phyloP scores from a whole-genome alignment of 495 filamentous ascomycete species.

The Penicillium flavigenum region DNA sequence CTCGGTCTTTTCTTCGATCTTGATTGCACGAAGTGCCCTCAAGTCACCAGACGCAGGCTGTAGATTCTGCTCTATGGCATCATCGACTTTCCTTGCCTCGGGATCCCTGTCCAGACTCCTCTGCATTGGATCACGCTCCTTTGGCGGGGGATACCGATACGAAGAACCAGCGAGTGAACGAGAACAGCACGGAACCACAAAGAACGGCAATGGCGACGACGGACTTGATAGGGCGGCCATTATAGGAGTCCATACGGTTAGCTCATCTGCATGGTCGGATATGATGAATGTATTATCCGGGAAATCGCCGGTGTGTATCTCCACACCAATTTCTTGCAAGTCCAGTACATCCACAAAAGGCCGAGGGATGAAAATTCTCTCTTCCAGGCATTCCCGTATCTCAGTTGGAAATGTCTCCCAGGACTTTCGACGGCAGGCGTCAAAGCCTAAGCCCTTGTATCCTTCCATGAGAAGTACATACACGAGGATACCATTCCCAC shows the following conservation, averaged over 20 bases:
- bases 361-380: conserved; percentile 72
- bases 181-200: conserved; percentile 93
- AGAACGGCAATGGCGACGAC: conserved; percentile 58
- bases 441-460: conserved; percentile 85
- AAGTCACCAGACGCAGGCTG: conserved; percentile 43
- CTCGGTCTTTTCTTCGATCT: conserved; percentile 35
- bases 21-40: conserved; percentile 41
- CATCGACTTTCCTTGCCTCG: conserved; percentile 1
- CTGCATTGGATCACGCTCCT: conserved; percentile 10
- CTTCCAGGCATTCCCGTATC: conserved; percentile 57
- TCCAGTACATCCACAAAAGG: conserved; percentile 42
- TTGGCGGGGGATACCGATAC: conserved; percentile 65
- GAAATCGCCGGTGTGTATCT: conserved; percentile 70
- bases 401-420: conserved; percentile 70
- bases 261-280: conserved; percentile 93
- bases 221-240: conserved; percentile 71
- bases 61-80: conserved; percentile 23
- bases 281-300: conserved; percentile 81
- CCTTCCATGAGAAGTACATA: conserved; percentile 80
- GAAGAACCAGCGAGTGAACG: conserved; percentile 74
- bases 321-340: conserved; percentile 20
- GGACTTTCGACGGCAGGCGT: conserved; percentile 77
- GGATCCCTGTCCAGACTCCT: neutral
- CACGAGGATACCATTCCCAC: conserved; percentile 92
- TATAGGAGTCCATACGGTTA: conserved; percentile 93